Evolutionary conservation across 768 basidiomycete genomes (phyloP), one percentile per base, ranked within the genome.

Genomic region (Tricholoma bakamatsutake): DNA sequence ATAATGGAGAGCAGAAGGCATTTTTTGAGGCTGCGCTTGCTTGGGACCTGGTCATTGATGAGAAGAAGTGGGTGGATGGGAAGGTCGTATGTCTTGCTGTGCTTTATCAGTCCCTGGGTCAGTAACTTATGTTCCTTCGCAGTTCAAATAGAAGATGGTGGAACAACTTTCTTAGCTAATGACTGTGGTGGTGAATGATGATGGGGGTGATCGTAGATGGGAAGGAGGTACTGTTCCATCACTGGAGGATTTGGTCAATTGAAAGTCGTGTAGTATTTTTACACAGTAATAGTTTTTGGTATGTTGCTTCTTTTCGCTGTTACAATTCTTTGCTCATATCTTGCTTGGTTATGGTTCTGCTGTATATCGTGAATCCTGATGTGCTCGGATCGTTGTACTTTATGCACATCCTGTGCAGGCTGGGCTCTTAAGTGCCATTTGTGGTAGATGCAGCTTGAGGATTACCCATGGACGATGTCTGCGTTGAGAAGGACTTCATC

Each of bases 11-110:
- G 15, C 87, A 98, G 64, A 94, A 94, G 79, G 77, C 78, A 58
- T 95, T 89, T 83, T 94, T 98, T 67, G 92, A 93, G 79, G 88
- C 79, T 28, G 39, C 52, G 21, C 52, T 52, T 42, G 52, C 52
- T 2, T 52, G 52, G 52, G 52, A 52, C 9, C 24, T 52, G 15
- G 50, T 40, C n/a, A 39, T 52, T 18, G 50, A 52, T 11, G 52
- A 39, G 4, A 52, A 52, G 24, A 52, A 52, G 27, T 52, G 52
- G 52, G 39, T 42, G 13, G 52, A 52, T 15, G 50, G 50, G 4
- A 39, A 45, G 12, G 35, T 37, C 37, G 50, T 27, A 52, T 28
- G 50, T 52, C 37, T 15, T n/a, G 35, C 15, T 15, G 37, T 28
- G n/a, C 15, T 28, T 21, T 9, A 6, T 39, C 21, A 28, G 18